phyloP scores from a whole-genome alignment of 768 basidiomycete species.

The Leccinum disarticulatum region DNA sequence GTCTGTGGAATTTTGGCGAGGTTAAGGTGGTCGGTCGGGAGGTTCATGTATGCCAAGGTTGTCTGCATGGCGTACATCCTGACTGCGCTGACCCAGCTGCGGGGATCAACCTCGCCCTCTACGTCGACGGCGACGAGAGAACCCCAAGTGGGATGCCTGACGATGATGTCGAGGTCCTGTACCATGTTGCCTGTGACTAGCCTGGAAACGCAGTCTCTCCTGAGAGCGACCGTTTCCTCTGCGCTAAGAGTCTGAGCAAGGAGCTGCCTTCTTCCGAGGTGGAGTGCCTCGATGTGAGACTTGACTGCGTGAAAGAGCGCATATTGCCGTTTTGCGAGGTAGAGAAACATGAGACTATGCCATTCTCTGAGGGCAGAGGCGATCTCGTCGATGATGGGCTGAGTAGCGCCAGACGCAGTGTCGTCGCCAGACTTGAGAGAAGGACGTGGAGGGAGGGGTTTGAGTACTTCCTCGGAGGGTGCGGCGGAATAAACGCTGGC shows the following conservation, averaged over 20 bases:
- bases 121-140: constrained; percentile 88
- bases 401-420: constrained; percentile 74
- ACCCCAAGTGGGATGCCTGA: constrained; percentile 92
- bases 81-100: constrained; percentile 86
- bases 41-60: constrained; percentile 73
- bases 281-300: constrained; percentile 87
- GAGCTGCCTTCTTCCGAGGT: constrained; percentile 88
- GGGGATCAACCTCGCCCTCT: constrained; percentile 75
- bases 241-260: constrained; percentile 85
- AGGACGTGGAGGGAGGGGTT: constrained; percentile 85
- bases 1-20: constrained; percentile 33
- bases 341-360: constrained; percentile 89
- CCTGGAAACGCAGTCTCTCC: constrained; percentile 83
- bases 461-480: constrained; percentile 62
- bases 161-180: constrained; percentile 92
- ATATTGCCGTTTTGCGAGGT: constrained; percentile 88
- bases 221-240: constrained; percentile 81
- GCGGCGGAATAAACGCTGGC: constrained; percentile 74
- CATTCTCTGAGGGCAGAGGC: constrained; percentile 96
- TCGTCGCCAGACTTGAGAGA: constrained; percentile 96
- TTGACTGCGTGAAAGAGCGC: constrained; percentile 82
- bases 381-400: constrained; percentile 96
- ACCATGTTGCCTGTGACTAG: constrained; percentile 89
- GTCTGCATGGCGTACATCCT: constrained; percentile 92
- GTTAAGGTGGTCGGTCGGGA: constrained; percentile 41